Conservation (phyloP, 192 early-diverging fungal genomes). For the Linnemannia elongata region DNA sequence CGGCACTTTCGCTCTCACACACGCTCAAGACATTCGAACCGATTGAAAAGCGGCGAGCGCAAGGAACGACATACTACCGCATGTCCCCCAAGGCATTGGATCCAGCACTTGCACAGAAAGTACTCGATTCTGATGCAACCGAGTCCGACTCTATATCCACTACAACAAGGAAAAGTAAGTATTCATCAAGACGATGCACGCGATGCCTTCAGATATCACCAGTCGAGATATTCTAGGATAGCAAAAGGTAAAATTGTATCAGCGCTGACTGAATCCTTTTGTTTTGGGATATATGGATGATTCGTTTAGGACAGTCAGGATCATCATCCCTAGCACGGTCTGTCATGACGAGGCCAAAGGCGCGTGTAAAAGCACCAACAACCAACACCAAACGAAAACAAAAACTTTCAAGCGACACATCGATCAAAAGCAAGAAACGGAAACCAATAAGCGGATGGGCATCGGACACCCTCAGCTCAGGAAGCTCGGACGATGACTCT, state of each 20-base stretch:
- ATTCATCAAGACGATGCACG: not conserved
- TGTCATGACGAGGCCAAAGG: not conserved
- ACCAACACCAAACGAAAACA: constrained; percentile 13
- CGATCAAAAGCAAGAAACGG: constrained; percentile 18
- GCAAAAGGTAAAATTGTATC: not conserved
- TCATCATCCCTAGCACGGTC: not conserved
- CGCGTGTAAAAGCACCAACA: not conserved
- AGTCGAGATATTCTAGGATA: not conserved
- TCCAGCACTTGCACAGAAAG: constrained; percentile 1
- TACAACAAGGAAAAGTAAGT: constrained; percentile 1
- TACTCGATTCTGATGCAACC: constrained; percentile 23
- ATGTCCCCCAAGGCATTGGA: constrained; percentile 39
- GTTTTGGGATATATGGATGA: not conserved
- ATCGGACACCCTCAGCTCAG: constrained; percentile 43
- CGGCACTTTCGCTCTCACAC: constrained; percentile 21
- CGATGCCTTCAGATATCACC: not conserved
- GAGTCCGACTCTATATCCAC: constrained; percentile 19
- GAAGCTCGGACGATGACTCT: constrained; percentile 29
- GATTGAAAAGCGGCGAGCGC: constrained; percentile 35
- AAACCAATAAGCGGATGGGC: constrained; percentile 32
- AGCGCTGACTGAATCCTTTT: not conserved
- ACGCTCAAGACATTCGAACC: constrained; percentile 43
- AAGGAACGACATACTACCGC: constrained; percentile 45
- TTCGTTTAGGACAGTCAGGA: not conserved
- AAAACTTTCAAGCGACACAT: not conserved